Percentiles rank a stretch among this genome's conserved stretches.
phyloP scores from a whole-genome alignment of 2,329 filamentous ascomycete species.

The Aureobasidium sp. region DNA sequence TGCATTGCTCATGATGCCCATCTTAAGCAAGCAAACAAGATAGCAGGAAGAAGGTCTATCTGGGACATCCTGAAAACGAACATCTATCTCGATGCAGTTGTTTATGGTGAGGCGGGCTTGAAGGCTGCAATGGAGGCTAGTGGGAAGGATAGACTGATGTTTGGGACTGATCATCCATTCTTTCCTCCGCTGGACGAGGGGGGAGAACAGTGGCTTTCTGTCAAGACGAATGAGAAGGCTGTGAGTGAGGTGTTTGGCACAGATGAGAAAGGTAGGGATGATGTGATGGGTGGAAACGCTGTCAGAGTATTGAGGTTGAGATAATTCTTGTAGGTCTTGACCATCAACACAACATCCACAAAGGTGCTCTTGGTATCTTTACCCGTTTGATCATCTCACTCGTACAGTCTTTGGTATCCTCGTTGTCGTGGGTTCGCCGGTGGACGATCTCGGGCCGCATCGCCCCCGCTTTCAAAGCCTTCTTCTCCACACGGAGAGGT shows the following conservation, averaged over 20 bases:
- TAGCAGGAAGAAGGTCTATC: slow-evolving; percentile 46
- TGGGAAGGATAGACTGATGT: slow-evolving; percentile 63
- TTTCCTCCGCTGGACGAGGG: slow-evolving; percentile 64
- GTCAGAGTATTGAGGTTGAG: slow-evolving; percentile 38
- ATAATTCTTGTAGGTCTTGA: not conserved
- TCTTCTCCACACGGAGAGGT: not conserved
- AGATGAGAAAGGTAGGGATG: slow-evolving; percentile 37
- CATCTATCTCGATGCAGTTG: slow-evolving; percentile 79
- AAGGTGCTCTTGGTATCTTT: no score
- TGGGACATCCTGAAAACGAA: slow-evolving; percentile 64
- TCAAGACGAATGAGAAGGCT: slow-evolving; percentile 49
- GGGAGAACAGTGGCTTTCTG: slow-evolving; percentile 61
- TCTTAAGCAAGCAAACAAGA: slow-evolving; percentile 55
- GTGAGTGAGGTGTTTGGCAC: slow-evolving; percentile 42
- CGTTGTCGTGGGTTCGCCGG: no score
- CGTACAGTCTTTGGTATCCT: no score
- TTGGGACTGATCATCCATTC: slow-evolving; percentile 77
- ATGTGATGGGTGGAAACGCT: slow-evolving; percentile 53
- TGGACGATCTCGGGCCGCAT: no score
- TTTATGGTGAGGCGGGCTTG: slow-evolving; percentile 67
- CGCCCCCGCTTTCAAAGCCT: not conserved
- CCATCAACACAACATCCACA: not conserved
- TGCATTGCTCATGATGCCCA: slow-evolving; percentile 77
- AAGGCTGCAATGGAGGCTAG: slow-evolving; percentile 60
- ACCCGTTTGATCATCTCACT: no score